These are phyloP conservation scores for Prosopis cineraria DNA, from an alignment of 306 rosid genomes.

Conservation along the genomic window DNA sequence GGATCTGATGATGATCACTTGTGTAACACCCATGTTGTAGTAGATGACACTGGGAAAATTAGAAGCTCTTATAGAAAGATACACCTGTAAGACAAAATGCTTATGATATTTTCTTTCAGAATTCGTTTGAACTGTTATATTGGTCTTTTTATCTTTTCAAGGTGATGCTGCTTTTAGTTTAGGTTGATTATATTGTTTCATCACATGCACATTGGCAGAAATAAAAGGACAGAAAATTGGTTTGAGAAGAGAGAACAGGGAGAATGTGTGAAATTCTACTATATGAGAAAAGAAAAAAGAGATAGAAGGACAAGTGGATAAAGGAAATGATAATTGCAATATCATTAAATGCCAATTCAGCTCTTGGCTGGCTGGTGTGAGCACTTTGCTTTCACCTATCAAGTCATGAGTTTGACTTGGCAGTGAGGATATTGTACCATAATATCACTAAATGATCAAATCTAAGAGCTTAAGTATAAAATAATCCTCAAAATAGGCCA, in stretches of 20 bases:
- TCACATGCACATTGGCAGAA: background rate
- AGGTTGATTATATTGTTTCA: background rate
- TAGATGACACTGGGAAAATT: conserved; percentile 84
- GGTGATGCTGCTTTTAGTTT: conserved; percentile 20
- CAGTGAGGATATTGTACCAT: no score
- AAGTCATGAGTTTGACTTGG: no score
- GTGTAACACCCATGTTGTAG: conserved; percentile 78
- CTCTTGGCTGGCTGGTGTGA: no score
- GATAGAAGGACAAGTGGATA: background rate
- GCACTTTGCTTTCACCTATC: no score
- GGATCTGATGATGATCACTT: conserved; percentile 77
- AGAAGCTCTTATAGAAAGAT: conserved; percentile 77
- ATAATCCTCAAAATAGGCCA: background rate
- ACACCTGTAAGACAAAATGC: conserved; percentile 65
- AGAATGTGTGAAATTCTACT: background rate
- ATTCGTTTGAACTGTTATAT: conserved; percentile 14
- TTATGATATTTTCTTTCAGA: background rate
- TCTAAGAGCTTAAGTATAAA: conserved; percentile 14
- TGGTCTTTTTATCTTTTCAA: conserved; percentile 4
- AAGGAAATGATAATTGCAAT: background rate
- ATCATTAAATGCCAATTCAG: no score
- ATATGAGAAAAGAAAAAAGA: background rate
- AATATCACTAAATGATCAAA: conserved; percentile 6
- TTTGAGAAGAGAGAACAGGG: conserved; percentile 15
- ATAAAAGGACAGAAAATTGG: background rate